A percentile compares a stretch with the other conserved stretches of the same genome.
Evolutionary conservation across 139 green algal species (phyloP).

Genomic region (Parachlorella kessleri): DNA sequence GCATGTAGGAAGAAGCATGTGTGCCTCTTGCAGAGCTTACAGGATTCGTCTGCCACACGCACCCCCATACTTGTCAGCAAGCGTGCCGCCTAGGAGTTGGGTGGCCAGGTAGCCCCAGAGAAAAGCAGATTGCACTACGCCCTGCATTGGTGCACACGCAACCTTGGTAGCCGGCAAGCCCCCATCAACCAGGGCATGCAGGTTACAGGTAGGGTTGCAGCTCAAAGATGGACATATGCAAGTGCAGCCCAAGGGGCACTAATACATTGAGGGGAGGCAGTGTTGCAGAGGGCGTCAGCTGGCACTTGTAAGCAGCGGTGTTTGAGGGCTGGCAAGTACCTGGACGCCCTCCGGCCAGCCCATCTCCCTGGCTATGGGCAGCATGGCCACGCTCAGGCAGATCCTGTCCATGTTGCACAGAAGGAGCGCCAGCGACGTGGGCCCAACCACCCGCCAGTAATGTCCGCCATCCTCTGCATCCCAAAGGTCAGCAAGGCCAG

Average conservation of each 20-base stretch:
- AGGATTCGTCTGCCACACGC: no score
- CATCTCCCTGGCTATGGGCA: slow-evolving; percentile 88
- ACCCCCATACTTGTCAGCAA: slow-evolving; percentile 88
- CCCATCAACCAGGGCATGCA: neutral
- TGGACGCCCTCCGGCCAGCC: slow-evolving; percentile 71
- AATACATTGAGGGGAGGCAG: no score
- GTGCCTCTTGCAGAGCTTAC: no score
- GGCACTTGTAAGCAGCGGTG: no score
- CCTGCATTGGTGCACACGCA: slow-evolving; percentile 49
- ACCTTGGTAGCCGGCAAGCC: neutral
- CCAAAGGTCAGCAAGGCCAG: no score
- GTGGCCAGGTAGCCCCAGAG: slow-evolving; percentile 94
- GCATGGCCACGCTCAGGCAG: slow-evolving; percentile 91
- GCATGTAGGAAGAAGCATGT: neutral
- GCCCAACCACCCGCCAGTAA: slow-evolving; percentile 51
- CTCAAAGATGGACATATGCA: neutral
- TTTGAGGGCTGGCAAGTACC: no score
- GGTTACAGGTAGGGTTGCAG: neutral
- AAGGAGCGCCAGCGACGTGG: slow-evolving; percentile 72
- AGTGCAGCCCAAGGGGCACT: no score
- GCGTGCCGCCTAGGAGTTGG: slow-evolving; percentile 80
- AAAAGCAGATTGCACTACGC: slow-evolving; percentile 91
- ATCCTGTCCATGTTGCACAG: slow-evolving; percentile 99
- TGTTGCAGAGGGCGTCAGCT: no score
- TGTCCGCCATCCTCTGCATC: neutral